A percentile compares a stretch with the other conserved stretches of the same genome.
Evolutionary conservation across 805 yeast species (phyloP).

Genomic region (Schwanniomyces polymorphus): DNA sequence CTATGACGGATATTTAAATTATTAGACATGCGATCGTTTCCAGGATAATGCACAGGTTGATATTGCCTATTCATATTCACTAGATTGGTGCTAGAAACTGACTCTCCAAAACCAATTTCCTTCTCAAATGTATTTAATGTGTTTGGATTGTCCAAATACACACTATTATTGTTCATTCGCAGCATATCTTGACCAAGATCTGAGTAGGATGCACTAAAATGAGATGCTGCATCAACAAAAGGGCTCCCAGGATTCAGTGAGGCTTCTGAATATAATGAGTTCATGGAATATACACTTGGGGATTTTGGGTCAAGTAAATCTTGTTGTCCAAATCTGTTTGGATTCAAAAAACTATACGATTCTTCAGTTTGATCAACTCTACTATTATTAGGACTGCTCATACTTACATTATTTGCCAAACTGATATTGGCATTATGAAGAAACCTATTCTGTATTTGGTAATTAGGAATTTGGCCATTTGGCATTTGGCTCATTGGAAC

Average conservation of each 20-base stretch:
- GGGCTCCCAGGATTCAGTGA: slow-evolving; percentile 39
- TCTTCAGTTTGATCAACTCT: slow-evolving; percentile 1
- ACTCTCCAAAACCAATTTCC: slow-evolving; percentile 40
- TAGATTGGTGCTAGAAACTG: slow-evolving; percentile 36
- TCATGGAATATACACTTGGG: slow-evolving; percentile 16
- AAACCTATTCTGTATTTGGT: neutral
- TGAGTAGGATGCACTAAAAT: slow-evolving; percentile 19
- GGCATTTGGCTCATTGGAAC: neutral
- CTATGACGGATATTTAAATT: slow-evolving; percentile 3
- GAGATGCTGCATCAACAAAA: slow-evolving; percentile 35
- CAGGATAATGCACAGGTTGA: slow-evolving; percentile 11
- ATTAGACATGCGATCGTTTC: slow-evolving; percentile 10
- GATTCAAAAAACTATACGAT: slow-evolving; percentile 15
- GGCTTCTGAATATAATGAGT: slow-evolving; percentile 35
- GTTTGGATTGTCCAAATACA: slow-evolving; percentile 5
- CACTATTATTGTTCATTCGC: neutral
- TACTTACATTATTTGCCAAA: slow-evolving; percentile 5
- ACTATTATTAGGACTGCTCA: neutral
- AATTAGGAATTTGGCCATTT: neutral
- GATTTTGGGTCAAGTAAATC: slow-evolving; percentile 18
- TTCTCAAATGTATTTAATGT: slow-evolving; percentile 22
- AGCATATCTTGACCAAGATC: slow-evolving; percentile 7
- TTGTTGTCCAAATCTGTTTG: slow-evolving; percentile 8
- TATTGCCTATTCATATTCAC: neutral
- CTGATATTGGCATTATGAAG: slow-evolving; percentile 9